phyloP scores from a whole-genome alignment of 2,329 filamentous ascomycete genomes.

The Neonectria neomacrospora region DNA sequence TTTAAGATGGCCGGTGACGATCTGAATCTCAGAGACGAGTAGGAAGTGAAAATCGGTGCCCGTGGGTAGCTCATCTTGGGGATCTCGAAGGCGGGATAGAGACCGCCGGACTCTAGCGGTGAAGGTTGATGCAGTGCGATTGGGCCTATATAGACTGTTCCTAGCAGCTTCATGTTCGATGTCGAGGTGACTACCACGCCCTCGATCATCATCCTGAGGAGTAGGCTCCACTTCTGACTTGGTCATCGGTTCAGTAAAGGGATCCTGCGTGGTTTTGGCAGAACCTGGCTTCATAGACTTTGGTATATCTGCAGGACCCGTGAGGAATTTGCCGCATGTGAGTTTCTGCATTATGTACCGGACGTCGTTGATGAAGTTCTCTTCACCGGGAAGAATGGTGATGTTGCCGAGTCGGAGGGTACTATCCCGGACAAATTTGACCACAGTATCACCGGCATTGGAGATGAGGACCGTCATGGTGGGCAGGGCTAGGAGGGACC shows the following conservation, averaged over 20 bases:
- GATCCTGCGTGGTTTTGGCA: conserved; percentile 1
- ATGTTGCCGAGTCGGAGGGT: conserved; percentile 68
- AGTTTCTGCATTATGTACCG: conserved; percentile 57
- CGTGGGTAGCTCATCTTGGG: conserved; percentile 53
- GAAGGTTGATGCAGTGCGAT: conserved; percentile 34
- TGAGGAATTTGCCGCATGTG: conserved; percentile 57
- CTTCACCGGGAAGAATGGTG: conserved; percentile 70
- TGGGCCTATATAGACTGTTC: conserved; percentile 34
- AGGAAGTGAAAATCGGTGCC: conserved; percentile 68
- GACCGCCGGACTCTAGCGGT: conserved; percentile 52
- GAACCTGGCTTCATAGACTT: neutral
- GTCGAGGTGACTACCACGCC: conserved; percentile 19
- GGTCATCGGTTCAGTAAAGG: conserved; percentile 8
- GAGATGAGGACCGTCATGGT: conserved; percentile 89
- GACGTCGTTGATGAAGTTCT: conserved; percentile 57
- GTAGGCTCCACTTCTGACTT: conserved; percentile 25
- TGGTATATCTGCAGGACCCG: conserved; percentile 25
- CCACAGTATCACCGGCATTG: conserved; percentile 85
- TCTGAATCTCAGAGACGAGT: conserved; percentile 77
- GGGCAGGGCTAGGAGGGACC: conserved; percentile 86
- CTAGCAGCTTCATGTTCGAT: conserved; percentile 8
- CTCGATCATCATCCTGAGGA: conserved; percentile 17
- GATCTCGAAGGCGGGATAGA: conserved; percentile 50
- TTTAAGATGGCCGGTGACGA: conserved; percentile 70
- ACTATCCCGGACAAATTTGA: conserved; percentile 67